Evolutionary conservation across 75 land plant species (phyloP).

Genomic region (Ceratopteris richardii): DNA sequence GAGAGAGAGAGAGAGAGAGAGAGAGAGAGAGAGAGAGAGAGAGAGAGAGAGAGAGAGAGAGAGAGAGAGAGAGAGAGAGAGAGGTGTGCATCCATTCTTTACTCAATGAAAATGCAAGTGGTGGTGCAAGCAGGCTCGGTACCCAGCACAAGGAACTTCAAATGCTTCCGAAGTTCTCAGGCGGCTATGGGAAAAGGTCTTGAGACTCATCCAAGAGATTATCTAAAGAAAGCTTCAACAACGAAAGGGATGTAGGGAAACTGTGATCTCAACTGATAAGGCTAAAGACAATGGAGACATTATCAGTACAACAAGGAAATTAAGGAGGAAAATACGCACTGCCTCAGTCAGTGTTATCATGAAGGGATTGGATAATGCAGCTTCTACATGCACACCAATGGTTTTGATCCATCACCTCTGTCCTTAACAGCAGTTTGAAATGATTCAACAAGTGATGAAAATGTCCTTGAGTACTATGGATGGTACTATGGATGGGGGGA

Average conservation of each 20-base stretch:
- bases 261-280: not conserved
- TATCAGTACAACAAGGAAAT: not conserved
- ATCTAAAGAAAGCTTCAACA: not conserved
- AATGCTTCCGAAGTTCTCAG: no score
- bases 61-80: no score
- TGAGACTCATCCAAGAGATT: not conserved
- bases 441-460: constrained; percentile 27
- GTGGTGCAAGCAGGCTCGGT: no score
- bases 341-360: constrained; percentile 5
- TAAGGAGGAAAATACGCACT: not conserved
- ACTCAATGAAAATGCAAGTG: no score
- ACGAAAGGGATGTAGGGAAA: not conserved
- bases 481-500: constrained; percentile 43
- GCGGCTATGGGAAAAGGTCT: not conserved
- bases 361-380: constrained; percentile 6
- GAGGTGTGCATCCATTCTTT: no score
- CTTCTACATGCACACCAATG: not conserved
- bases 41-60: no score
- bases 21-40: no score
- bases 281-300: not conserved
- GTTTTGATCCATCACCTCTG: constrained; percentile 6
- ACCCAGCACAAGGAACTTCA: no score
- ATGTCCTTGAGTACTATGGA: constrained; percentile 24
- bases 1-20: no score
- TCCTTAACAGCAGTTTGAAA: constrained; percentile 19